Conservation (phyloP, 1,284 basidiomycete genomes). For the Boletus smithii region DNA sequence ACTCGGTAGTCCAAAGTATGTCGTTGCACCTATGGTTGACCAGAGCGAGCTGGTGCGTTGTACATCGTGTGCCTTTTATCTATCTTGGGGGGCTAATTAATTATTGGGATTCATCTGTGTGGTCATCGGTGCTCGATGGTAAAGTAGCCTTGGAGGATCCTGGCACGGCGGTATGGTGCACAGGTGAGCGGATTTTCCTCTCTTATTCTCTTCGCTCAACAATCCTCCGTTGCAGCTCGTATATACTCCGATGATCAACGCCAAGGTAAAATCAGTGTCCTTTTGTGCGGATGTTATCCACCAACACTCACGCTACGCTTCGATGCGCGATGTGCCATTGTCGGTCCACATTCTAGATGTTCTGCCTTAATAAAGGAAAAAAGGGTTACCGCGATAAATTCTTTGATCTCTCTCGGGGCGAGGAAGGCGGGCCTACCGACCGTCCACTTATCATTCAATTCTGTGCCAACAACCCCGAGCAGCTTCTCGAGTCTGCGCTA, state of each 20-base stretch:
- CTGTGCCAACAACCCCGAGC: conserved; percentile 85
- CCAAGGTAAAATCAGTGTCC: conserved; percentile 53
- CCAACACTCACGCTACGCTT: neutral
- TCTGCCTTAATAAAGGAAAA: conserved; percentile 49
- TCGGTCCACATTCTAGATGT: conserved; percentile 48
- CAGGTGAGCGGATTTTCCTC: conserved; percentile 46
- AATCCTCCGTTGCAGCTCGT: conserved; percentile 50
- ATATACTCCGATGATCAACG: conserved; percentile 98
- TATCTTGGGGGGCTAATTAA: neutral
- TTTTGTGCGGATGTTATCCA: neutral
- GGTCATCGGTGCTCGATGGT: conserved; percentile 9
- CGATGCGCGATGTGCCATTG: neutral
- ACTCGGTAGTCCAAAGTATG: conserved; percentile 79
- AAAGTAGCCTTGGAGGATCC: conserved; percentile 80
- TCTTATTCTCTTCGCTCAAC: neutral
- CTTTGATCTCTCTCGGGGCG: conserved; percentile 67
- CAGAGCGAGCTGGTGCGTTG: conserved; percentile 88
- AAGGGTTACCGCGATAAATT: conserved; percentile 57
- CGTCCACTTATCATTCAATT: conserved; percentile 93
- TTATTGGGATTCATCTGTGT: neutral
- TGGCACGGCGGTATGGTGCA: conserved; percentile 85
- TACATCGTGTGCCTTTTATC: neutral
- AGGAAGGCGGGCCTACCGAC: conserved; percentile 65
- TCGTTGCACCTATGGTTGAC: conserved; percentile 98
- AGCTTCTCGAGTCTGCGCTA: conserved; percentile 73